Conservation (phyloP, 1,139 yeast genomes). For the Zygosaccharomyces sapae region DNA sequence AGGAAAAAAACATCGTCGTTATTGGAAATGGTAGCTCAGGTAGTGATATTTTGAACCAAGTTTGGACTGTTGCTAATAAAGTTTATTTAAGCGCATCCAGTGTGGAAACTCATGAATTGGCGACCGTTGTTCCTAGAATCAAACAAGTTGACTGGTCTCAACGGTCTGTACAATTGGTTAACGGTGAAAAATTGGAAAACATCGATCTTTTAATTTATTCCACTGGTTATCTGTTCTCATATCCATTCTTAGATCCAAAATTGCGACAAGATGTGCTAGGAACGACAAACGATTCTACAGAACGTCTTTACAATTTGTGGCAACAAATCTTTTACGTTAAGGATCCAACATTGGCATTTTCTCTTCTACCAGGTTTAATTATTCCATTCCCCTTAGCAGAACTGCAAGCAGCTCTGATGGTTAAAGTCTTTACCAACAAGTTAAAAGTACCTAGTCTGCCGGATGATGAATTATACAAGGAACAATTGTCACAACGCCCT, state of each 20-base stretch:
- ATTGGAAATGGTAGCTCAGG: constrained; percentile 65
- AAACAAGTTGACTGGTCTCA: constrained; percentile 37
- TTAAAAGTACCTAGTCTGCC: constrained; percentile 41
- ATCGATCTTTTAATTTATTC: constrained; percentile 56
- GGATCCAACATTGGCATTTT: constrained; percentile 54
- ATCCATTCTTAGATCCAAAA: constrained; percentile 44
- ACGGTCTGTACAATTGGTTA: constrained; percentile 36
- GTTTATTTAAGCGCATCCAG: constrained; percentile 45
- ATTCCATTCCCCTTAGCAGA: constrained; percentile 60
- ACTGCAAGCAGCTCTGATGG: constrained; percentile 53
- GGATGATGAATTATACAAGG: constrained; percentile 13
- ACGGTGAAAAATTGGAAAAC: constrained; percentile 40
- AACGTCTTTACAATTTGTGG: constrained; percentile 46
- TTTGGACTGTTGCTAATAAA: constrained; percentile 40
- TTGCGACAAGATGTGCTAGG: constrained; percentile 37
- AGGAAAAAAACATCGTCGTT: constrained; percentile 46
- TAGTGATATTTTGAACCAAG: constrained; percentile 53
- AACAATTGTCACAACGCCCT: constrained; percentile 7
- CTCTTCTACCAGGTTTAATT: constrained; percentile 49
- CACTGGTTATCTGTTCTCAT: constrained; percentile 56
- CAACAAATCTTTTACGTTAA: constrained; percentile 49
- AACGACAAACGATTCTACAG: constrained; percentile 40
- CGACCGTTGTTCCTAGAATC: constrained; percentile 29
- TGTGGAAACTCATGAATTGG: constrained; percentile 34
- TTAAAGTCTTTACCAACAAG: constrained; percentile 51